Evolutionary conservation across 306 rosid species (phyloP).

Genomic region (Erythrophleum fordii): DNA sequence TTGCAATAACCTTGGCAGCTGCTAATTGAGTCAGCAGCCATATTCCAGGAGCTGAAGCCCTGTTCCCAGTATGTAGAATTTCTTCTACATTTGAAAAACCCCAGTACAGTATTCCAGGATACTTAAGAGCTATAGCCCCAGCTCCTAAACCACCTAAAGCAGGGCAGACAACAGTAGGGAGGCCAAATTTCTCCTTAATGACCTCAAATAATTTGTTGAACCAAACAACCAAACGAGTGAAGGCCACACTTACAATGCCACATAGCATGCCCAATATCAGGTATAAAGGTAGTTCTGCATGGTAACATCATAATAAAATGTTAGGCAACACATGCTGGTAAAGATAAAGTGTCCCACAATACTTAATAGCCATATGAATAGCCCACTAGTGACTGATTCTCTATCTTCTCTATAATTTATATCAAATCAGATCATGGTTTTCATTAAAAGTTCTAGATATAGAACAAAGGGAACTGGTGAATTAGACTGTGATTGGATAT

Average conservation of each 20-base stretch:
- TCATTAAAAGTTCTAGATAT: neutral
- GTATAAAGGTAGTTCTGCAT: slow-evolving; percentile 92
- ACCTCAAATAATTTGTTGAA: slow-evolving; percentile 70
- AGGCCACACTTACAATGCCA: slow-evolving; percentile 90
- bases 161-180: slow-evolving; percentile 91
- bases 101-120: slow-evolving; percentile 99
- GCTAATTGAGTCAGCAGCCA: slow-evolving; percentile 90
- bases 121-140: slow-evolving; percentile 94
- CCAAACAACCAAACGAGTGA: slow-evolving; percentile 88
- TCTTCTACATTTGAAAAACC: slow-evolving; percentile 99
- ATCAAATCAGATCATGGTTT: slow-evolving; percentile 16
- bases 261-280: slow-evolving; percentile 98
- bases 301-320: slow-evolving; percentile 44
- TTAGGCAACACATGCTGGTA: slow-evolving; percentile 31
- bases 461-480: neutral
- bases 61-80: slow-evolving; percentile 90
- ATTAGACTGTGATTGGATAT: neutral
- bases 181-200: slow-evolving; percentile 81
- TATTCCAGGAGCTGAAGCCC: slow-evolving; percentile 97
- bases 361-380: neutral
- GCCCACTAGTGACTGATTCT: neutral
- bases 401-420: neutral
- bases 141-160: slow-evolving; percentile 98
- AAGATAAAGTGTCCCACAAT: neutral
- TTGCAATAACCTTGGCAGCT: slow-evolving; percentile 90